phyloP scores from a whole-genome alignment of 495 filamentous ascomycete genomes.

The Pyrenula massariospora region DNA sequence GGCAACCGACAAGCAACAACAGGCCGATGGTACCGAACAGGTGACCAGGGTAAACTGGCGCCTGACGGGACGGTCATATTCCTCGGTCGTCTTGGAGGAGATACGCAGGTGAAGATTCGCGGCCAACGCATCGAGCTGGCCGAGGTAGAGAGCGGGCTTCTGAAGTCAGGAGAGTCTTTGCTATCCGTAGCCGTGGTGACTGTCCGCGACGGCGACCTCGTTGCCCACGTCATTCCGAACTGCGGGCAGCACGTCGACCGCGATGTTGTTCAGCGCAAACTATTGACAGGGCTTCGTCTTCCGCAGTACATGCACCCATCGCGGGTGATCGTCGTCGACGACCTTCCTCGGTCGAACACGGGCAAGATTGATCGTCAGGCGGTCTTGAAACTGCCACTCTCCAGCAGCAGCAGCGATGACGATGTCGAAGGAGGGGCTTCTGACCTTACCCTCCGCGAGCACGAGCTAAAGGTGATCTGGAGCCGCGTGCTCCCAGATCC shows the following conservation, averaged over 20 bases:
- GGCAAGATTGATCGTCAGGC: constrained; percentile 30
- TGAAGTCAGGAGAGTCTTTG: constrained; percentile 2
- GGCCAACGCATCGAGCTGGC: constrained; percentile 39
- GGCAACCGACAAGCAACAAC: constrained; percentile 13
- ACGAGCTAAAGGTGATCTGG: constrained; percentile 5
- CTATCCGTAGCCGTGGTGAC: neutral
- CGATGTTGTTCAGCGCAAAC: constrained; percentile 4
- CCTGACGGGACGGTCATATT: constrained; percentile 26
- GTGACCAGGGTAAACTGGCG: constrained; percentile 22
- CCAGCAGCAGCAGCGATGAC: neutral
- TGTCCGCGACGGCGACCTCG: neutral
- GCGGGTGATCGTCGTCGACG: constrained; percentile 19
- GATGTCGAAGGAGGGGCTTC: neutral
- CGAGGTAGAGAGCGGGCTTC: constrained; percentile 24
- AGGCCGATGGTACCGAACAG: constrained; percentile 25
- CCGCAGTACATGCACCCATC: constrained; percentile 37
- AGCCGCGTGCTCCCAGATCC: neutral
- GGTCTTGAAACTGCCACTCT: constrained; percentile 11
- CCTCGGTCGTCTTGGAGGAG: constrained; percentile 25
- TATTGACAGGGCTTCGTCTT: constrained; percentile 14
- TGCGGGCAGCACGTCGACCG: constrained; percentile 1
- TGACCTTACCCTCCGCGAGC: neutral
- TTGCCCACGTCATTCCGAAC: neutral
- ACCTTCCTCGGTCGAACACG: constrained; percentile 25
- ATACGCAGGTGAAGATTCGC: constrained; percentile 37